Conservation (phyloP, 495 filamentous ascomycete genomes). For the Talaromyces liani region DNA sequence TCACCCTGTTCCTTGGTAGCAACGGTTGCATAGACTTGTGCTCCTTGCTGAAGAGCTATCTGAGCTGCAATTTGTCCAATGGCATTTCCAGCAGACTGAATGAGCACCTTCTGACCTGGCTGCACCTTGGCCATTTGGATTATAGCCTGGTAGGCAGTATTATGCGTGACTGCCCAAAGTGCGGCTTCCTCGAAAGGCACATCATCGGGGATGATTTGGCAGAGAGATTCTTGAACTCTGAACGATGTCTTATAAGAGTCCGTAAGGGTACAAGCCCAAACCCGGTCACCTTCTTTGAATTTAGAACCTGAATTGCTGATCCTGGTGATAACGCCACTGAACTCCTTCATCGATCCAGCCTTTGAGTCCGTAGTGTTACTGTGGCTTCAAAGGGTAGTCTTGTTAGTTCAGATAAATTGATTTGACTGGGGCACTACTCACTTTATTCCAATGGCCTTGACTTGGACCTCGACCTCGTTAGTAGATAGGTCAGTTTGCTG, state of each 20-base stretch:
- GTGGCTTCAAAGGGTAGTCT: not conserved
- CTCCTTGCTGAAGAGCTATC: conserved; percentile 23
- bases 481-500: conserved; percentile 11
- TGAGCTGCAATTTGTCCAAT: conserved; percentile 41
- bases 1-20: conserved; percentile 28
- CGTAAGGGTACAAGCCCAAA: conserved; percentile 28
- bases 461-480: conserved; percentile 11
- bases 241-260: conserved; percentile 3
- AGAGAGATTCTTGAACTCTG: not conserved
- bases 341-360: not conserved
- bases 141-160: conserved; percentile 25
- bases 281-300: conserved; percentile 46
- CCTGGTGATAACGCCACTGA: conserved; percentile 39
- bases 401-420: not conserved
- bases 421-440: not conserved
- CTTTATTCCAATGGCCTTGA: conserved; percentile 1
- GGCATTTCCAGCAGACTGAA: conserved; percentile 40
- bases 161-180: conserved; percentile 19
- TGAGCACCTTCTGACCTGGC: conserved; percentile 33
- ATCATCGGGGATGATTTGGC: conserved; percentile 14
- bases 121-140: conserved; percentile 20
- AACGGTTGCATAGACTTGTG: conserved; percentile 38
- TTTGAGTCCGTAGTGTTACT: not conserved
- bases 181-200: conserved; percentile 21
- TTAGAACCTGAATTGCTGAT: conserved; percentile 41